These are phyloP conservation scores for Salix caprea DNA, from an alignment of 345 rosid genomes.

Conservation along the genomic window DNA sequence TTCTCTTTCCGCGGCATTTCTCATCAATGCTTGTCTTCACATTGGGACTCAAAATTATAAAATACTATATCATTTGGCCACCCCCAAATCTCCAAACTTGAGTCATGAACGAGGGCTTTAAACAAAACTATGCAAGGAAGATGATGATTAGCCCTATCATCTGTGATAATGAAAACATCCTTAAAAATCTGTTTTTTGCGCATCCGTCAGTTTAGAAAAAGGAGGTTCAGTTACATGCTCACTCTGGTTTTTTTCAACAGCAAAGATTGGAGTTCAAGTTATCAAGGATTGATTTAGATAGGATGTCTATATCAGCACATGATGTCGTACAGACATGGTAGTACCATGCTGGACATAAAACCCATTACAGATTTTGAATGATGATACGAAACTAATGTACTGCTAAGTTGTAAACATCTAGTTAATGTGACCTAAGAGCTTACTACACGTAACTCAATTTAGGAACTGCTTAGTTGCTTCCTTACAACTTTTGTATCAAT, in stretches of 20 bases:
- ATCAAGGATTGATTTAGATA: background rate
- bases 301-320: background rate
- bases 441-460: too few relatives aligned
- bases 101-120: too few relatives aligned
- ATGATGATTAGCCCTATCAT: too few relatives aligned
- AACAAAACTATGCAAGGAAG: too few relatives aligned
- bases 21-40: slow-evolving; percentile 15
- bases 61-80: background rate
- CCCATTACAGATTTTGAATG: too few relatives aligned
- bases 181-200: too few relatives aligned
- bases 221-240: background rate
- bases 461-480: too few relatives aligned
- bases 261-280: background rate
- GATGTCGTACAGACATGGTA: background rate
- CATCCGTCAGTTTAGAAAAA: background rate
- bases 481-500: background rate
- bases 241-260: background rate
- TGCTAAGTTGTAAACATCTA: too few relatives aligned
- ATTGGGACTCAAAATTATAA: background rate
- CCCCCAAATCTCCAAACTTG: background rate
- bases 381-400: too few relatives aligned
- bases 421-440: too few relatives aligned
- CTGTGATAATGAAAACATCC: too few relatives aligned
- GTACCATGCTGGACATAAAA: too few relatives aligned
- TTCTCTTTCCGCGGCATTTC: slow-evolving; percentile 1